phyloP scores from a whole-genome alignment of 202 grass and related monocot genomes.

The Elaeis oleifera region DNA sequence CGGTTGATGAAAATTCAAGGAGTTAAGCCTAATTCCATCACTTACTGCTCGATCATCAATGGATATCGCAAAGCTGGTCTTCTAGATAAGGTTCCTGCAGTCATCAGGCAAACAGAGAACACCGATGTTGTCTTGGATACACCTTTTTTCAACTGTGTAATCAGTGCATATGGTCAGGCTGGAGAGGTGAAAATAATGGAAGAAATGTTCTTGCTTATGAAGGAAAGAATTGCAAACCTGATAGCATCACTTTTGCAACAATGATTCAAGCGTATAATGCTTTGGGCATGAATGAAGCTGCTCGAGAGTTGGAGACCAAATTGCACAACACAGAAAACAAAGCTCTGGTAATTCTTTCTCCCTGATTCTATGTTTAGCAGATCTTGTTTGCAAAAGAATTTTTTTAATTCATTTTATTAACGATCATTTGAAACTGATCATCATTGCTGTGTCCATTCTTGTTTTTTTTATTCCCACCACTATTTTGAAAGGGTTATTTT shows the following conservation, averaged over 20 bases:
- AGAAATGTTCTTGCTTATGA: slow-evolving; percentile 72
- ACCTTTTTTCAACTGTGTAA: slow-evolving; percentile 83
- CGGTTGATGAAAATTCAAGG: slow-evolving; percentile 76
- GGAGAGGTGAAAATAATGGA: slow-evolving; percentile 81
- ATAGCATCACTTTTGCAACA: slow-evolving; percentile 51
- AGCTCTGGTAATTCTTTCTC: slow-evolving; percentile 22
- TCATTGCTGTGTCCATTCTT: too few relatives aligned
- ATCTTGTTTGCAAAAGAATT: too few relatives aligned
- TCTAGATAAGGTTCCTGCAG: slow-evolving; percentile 55
- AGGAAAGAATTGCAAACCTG: slow-evolving; percentile 69
- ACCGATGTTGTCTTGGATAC: slow-evolving; percentile 67
- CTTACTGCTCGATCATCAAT: slow-evolving; percentile 74
- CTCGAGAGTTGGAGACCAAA: slow-evolving; percentile 40
- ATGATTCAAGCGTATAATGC: slow-evolving; percentile 61
- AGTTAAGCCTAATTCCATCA: slow-evolving; percentile 58
- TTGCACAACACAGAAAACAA: slow-evolving; percentile 23
- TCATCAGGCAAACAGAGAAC: slow-evolving; percentile 78
- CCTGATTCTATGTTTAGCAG: too few relatives aligned
- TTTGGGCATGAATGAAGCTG: slow-evolving; percentile 50
- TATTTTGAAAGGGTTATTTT: too few relatives aligned
- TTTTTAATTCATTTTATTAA: too few relatives aligned
- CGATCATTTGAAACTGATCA: too few relatives aligned
- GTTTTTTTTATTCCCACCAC: too few relatives aligned
- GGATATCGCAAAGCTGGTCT: slow-evolving; percentile 61
- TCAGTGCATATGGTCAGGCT: slow-evolving; percentile 57